A percentile compares a stretch with the other conserved stretches of the same genome.
Conservation (phyloP, 2,329 filamentous ascomycete species). For the Phyllosticta capitalensis region DNA sequence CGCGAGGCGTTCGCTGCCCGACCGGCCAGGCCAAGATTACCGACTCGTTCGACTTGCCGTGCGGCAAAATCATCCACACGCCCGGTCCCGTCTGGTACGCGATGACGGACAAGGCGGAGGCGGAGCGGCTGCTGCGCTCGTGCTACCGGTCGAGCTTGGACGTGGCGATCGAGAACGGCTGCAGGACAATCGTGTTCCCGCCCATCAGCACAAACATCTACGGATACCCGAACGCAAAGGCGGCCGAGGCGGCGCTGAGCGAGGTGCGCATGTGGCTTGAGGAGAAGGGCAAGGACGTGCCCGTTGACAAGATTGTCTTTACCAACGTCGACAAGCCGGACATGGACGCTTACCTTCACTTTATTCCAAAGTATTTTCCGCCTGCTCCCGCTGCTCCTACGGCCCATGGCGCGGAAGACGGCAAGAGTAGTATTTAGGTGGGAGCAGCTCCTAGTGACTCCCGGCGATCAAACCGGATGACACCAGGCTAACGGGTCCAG, state of each 20-base stretch:
- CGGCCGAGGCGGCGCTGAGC: constrained; percentile 61
- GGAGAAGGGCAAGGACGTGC: constrained; percentile 25
- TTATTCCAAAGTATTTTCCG: constrained; percentile 55
- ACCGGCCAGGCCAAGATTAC: constrained; percentile 83
- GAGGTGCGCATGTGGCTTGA: constrained; percentile 49
- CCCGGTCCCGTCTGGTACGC: constrained; percentile 74
- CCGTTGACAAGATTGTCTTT: constrained; percentile 65
- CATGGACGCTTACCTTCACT: constrained; percentile 57
- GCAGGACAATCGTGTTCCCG: constrained; percentile 70
- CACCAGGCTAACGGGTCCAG: no score
- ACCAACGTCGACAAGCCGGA: constrained; percentile 77
- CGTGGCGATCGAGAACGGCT: constrained; percentile 57
- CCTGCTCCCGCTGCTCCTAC: not conserved
- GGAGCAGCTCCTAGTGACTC: no score
- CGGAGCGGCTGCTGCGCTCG: constrained; percentile 38
- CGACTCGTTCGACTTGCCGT: constrained; percentile 63
- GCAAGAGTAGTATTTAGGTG: no score
- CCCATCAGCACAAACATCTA: constrained; percentile 84
- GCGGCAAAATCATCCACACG: constrained; percentile 74
- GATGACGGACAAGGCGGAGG: constrained; percentile 28
- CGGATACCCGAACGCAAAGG: constrained; percentile 67
- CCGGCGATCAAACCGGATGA: no score
- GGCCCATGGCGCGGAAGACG: no score
- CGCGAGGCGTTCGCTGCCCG: constrained; percentile 49
- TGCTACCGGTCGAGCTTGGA: constrained; percentile 66